These are phyloP conservation scores for Candida argentea DNA, from an alignment of 805 yeast species.

Conservation along the genomic window DNA sequence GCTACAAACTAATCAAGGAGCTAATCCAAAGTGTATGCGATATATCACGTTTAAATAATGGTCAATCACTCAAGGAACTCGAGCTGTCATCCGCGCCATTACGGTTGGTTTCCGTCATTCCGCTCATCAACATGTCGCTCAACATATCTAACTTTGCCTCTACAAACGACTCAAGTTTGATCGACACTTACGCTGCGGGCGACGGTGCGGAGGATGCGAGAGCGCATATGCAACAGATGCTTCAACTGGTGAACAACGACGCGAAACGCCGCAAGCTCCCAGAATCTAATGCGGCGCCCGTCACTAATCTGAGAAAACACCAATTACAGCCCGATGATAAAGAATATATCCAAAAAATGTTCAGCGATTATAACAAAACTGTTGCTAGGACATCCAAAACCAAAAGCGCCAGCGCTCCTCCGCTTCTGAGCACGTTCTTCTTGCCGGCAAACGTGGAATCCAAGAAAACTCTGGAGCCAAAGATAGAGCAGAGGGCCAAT, in stretches of 20 bases:
- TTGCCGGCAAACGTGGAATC: too few species aligned
- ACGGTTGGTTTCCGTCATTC: slow-evolving; percentile 20
- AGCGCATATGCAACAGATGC: slow-evolving; percentile 8
- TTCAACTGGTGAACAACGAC: slow-evolving; percentile 6
- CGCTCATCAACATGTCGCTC: slow-evolving; percentile 41
- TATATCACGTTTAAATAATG: slow-evolving; percentile 13
- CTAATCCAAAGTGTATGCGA: slow-evolving; percentile 17
- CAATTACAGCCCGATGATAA: slow-evolving; percentile 12
- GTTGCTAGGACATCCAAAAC: neutral
- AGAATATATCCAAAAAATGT: slow-evolving; percentile 18
- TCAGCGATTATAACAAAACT: slow-evolving; percentile 11
- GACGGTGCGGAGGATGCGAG: slow-evolving; percentile 1
- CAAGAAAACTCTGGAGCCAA: too few species aligned
- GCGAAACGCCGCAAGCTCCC: too few species aligned
- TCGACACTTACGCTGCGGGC: slow-evolving; percentile 18
- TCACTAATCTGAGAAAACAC: slow-evolving; percentile 1
- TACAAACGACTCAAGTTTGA: slow-evolving; percentile 22
- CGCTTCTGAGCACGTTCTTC: neutral
- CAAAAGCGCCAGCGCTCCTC: neutral
- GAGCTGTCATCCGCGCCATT: slow-evolving; percentile 5
- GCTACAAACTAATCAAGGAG: slow-evolving; percentile 32
- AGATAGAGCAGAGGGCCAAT: too few species aligned
- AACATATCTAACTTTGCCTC: slow-evolving; percentile 45
- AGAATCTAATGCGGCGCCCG: too few species aligned
- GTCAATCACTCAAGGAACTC: slow-evolving; percentile 11